Conservation (phyloP, 495 filamentous ascomycete genomes). For the Pseudomonodictys pantanalensis region DNA sequence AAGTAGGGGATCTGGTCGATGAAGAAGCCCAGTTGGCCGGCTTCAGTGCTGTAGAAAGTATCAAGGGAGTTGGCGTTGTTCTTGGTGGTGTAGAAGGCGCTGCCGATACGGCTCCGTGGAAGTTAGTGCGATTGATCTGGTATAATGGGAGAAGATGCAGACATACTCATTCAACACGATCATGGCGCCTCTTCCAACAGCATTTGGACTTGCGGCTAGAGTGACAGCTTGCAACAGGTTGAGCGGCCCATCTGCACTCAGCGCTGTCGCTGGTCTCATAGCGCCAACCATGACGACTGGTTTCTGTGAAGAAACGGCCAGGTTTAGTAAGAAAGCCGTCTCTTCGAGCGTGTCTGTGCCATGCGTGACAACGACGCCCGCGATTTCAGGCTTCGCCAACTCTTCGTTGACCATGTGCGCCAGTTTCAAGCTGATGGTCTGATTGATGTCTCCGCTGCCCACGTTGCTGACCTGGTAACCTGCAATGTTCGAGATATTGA, state of each 20-base stretch:
- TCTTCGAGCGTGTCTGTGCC: slow-evolving; percentile 54
- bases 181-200: slow-evolving; percentile 45
- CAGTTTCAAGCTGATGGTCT: slow-evolving; percentile 46
- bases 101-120: slow-evolving; percentile 41
- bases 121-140: neutral
- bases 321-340: slow-evolving; percentile 51
- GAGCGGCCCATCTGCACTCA: slow-evolving; percentile 51
- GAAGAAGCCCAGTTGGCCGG: slow-evolving; percentile 48
- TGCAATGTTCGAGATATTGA: slow-evolving; percentile 49
- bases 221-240: slow-evolving; percentile 53
- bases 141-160: neutral
- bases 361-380: slow-evolving; percentile 51
- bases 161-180: slow-evolving; percentile 49
- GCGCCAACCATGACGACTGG: slow-evolving; percentile 51
- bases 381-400: slow-evolving; percentile 45
- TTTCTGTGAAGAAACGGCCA: slow-evolving; percentile 48
- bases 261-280: slow-evolving; percentile 52
- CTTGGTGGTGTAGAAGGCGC: slow-evolving; percentile 51
- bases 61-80: slow-evolving; percentile 53
- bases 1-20: slow-evolving; percentile 48
- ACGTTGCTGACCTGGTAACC: slow-evolving; percentile 49
- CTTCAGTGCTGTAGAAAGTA: slow-evolving; percentile 50
- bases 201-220: slow-evolving; percentile 41
- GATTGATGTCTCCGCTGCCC: slow-evolving; percentile 44
- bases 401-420: slow-evolving; percentile 44